These are phyloP conservation scores for Diaporthe vexans DNA, from an alignment of 2,329 filamentous ascomycete species.

Conservation along the genomic window DNA sequence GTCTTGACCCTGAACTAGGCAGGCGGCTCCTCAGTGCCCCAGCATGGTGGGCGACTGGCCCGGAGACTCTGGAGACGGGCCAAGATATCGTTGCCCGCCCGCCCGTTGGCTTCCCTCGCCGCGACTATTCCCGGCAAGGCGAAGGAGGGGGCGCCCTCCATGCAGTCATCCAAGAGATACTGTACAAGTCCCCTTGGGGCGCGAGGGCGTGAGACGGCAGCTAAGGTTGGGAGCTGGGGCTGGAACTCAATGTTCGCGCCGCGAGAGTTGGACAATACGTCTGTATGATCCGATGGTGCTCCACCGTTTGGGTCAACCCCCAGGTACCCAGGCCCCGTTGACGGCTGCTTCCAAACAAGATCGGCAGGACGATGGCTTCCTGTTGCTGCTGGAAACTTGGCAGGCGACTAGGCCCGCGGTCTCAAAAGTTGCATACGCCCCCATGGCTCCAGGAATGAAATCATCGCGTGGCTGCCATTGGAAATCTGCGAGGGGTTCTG, in stretches of 20 bases:
- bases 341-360: conserved; percentile 18
- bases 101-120: conserved; percentile 12
- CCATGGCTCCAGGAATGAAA: conserved; percentile 13
- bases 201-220: neutral
- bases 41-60: neutral
- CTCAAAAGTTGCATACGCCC: neutral
- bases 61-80: conserved; percentile 12
- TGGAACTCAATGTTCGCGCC: neutral
- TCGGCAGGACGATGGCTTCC: conserved; percentile 28
- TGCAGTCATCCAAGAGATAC: conserved; percentile 29
- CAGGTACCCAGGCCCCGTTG: conserved; percentile 21
- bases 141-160: neutral
- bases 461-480: conserved; percentile 10
- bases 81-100: neutral
- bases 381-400: conserved; percentile 31
- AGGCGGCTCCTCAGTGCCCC: conserved; percentile 30
- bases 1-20: conserved; percentile 31
- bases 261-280: conserved; percentile 20
- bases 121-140: conserved; percentile 7
- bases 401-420: neutral
- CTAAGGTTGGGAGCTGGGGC: neutral
- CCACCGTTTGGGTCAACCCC: conserved; percentile 15
- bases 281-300: conserved; percentile 27
- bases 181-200: neutral
- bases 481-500: neutral